phyloP scores from a whole-genome alignment of 2,329 filamentous ascomycete species.

The Pseudogymnoascus sp. region DNA sequence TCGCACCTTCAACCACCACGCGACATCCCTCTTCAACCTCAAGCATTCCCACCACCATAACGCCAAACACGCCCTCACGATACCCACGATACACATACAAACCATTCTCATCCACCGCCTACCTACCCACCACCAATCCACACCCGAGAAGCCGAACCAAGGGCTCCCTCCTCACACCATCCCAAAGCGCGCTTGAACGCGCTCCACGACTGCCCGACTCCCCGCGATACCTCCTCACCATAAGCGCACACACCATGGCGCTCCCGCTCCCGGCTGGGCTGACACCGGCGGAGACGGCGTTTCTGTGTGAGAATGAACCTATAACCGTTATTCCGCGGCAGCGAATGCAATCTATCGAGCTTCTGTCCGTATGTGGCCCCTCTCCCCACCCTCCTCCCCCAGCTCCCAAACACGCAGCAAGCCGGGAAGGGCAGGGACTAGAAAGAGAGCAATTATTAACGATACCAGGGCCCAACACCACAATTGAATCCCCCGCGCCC shows the following conservation, averaged over 20 bases:
- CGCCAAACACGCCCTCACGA: not conserved
- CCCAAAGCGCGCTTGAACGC: not conserved
- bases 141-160: not conserved
- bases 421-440: too few relatives aligned
- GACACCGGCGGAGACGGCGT: slow-evolving; percentile 81
- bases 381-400: slow-evolving; percentile 48
- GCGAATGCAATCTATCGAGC: slow-evolving; percentile 72
- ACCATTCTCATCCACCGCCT: too few relatives aligned
- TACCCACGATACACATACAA: not conserved
- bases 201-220: not conserved
- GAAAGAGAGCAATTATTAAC: slow-evolving; percentile 8
- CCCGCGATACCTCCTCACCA: not conserved
- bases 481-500: slow-evolving; percentile 74
- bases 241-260: slow-evolving; percentile 20
- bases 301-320: slow-evolving; percentile 95
- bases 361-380: slow-evolving; percentile 66
- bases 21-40: not conserved
- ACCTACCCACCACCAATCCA: not conserved
- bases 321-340: slow-evolving; percentile 90
- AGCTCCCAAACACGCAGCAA: slow-evolving; percentile 49
- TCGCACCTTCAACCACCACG: not conserved
- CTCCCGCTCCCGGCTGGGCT: slow-evolving; percentile 42
- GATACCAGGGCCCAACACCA: slow-evolving; percentile 63
- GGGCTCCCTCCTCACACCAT: not conserved
- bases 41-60: not conserved